These are phyloP conservation scores for Cairneyella variabilis DNA, from an alignment of 495 filamentous ascomycete genomes.

Conservation along the genomic window DNA sequence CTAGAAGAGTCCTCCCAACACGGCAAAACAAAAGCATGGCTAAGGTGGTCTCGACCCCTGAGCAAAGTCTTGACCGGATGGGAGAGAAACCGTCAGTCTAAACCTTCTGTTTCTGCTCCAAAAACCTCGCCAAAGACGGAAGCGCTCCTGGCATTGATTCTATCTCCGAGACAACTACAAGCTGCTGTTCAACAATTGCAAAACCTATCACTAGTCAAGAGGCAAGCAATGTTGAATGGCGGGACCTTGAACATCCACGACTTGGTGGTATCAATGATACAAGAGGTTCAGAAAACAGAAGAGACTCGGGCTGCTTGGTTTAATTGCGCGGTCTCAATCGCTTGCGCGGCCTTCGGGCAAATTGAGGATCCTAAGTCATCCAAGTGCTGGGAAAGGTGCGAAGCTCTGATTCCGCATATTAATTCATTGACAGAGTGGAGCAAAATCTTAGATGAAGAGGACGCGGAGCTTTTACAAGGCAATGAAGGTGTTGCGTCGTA, in stretches of 20 bases:
- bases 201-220: not conserved
- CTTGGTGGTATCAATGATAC: not conserved
- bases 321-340: not conserved
- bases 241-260: not conserved
- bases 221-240: not conserved
- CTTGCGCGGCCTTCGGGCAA: not conserved
- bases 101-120: not conserved
- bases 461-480: not conserved
- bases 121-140: not conserved
- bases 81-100: not conserved
- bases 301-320: not conserved
- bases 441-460: not conserved
- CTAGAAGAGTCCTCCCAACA: not conserved
- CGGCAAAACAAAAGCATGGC: not conserved
- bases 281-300: not conserved
- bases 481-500: not conserved
- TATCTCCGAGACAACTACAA: not conserved
- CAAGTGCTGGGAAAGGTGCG: not conserved
- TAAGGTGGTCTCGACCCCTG: not conserved
- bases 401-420: not conserved
- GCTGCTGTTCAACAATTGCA: not conserved
- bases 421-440: not conserved
- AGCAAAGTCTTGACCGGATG: not conserved
- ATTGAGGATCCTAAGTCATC: not conserved
- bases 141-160: not conserved